Conservation (phyloP, 208 protist species). For the Leishmania braziliensis region DNA sequence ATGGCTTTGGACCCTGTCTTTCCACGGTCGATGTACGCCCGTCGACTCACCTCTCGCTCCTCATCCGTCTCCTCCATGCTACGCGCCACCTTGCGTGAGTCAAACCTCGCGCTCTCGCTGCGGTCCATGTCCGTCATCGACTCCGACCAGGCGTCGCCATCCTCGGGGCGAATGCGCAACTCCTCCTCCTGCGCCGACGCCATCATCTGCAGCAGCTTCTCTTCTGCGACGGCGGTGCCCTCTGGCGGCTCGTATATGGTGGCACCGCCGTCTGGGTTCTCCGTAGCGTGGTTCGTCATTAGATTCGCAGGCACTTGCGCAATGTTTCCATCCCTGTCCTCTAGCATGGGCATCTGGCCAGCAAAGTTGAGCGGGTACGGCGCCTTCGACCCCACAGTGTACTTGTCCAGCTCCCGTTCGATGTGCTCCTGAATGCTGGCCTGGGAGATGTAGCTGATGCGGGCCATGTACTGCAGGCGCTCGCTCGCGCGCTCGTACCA, state of each 20-base stretch:
- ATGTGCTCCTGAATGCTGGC: conserved; percentile 79
- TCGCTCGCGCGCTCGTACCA: conserved; percentile 93
- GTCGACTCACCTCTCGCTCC: conserved; percentile 79
- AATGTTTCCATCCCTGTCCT: conserved; percentile 86
- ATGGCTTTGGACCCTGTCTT: conserved; percentile 81
- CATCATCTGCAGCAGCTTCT: conserved; percentile 81
- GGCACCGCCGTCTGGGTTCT: conserved; percentile 65
- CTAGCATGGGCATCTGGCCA: conserved; percentile 89
- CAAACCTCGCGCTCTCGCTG: conserved; percentile 63
- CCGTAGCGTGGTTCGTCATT: conserved; percentile 77
- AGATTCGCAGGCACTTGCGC: conserved; percentile 65
- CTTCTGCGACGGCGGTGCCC: conserved; percentile 55
- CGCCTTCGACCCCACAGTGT: conserved; percentile 67
- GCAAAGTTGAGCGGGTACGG: conserved; percentile 91
- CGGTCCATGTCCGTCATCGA: conserved; percentile 79
- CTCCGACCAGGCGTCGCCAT: conserved; percentile 56
- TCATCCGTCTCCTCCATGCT: conserved; percentile 89
- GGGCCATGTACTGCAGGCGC: conserved; percentile 89
- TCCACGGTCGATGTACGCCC: conserved; percentile 88
- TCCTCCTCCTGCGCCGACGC: conserved; percentile 84
- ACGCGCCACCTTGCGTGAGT: conserved; percentile 58
- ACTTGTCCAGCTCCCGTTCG: conserved; percentile 90
- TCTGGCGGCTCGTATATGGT: conserved; percentile 72
- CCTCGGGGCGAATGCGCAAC: conserved; percentile 47
- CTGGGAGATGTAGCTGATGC: conserved; percentile 85